phyloP scores from a whole-genome alignment of 1,139 yeast genomes.

The Schizosaccharomyces versatilis region DNA sequence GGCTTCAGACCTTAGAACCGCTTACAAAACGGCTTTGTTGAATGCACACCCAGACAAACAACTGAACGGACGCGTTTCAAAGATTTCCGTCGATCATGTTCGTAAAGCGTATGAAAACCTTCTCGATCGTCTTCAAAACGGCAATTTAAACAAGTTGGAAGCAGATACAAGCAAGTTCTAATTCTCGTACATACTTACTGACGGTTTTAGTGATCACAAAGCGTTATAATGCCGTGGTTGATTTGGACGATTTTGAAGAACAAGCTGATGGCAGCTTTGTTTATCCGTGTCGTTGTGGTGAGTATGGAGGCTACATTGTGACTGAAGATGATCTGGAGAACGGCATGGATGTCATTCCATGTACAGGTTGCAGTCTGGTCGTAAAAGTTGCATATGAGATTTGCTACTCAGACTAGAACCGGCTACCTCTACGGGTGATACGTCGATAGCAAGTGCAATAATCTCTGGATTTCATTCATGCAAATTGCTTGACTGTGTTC shows the following conservation, averaged over 20 bases:
- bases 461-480: too few relatives aligned
- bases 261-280: neutral
- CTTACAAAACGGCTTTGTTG: constrained; percentile 8
- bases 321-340: constrained; percentile 9
- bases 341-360: constrained; percentile 7
- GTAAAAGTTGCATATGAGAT: constrained; percentile 8
- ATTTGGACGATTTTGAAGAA: constrained; percentile 7
- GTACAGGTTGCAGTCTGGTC: constrained; percentile 8
- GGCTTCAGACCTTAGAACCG: neutral
- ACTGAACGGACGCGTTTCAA: neutral
- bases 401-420: neutral
- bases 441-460: too few relatives aligned
- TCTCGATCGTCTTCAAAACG: neutral
- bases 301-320: constrained; percentile 3
- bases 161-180: neutral
- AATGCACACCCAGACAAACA: constrained; percentile 7
- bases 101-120: constrained; percentile 4
- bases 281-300: constrained; percentile 8
- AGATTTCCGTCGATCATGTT: constrained; percentile 1
- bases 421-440: too few relatives aligned
- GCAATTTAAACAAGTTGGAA: neutral
- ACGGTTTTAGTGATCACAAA: neutral
- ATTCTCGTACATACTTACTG: neutral
- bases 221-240: constrained; percentile 5
- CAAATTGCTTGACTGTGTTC: too few relatives aligned